These are phyloP conservation scores for Plasmopara viticola DNA, from an alignment of 352 stramenopile genomes.

Conservation along the genomic window DNA sequence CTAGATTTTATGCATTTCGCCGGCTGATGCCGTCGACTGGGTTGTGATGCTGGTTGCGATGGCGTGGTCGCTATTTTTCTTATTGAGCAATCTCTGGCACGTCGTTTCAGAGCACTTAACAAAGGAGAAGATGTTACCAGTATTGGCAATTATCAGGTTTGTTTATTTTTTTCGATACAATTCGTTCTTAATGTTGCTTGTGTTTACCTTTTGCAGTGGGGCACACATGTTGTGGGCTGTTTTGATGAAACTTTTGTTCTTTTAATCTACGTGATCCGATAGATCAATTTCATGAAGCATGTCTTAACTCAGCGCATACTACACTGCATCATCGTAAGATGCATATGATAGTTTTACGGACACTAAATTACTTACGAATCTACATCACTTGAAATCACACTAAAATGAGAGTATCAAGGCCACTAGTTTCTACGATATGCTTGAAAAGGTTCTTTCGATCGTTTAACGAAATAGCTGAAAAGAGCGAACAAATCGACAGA, in stretches of 20 bases:
- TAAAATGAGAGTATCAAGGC: too few species aligned
- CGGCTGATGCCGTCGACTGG: constrained; percentile 73
- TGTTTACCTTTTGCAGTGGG: constrained; percentile 28
- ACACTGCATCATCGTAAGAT: constrained; percentile 16
- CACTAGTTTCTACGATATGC: too few species aligned
- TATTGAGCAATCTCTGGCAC: constrained; percentile 73
- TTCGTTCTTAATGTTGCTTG: neutral
- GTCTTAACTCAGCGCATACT: neutral
- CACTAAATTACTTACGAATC: too few species aligned
- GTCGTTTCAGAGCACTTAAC: constrained; percentile 71
- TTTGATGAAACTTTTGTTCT: constrained; percentile 85
- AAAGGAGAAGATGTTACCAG: constrained; percentile 84
- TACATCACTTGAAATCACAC: too few species aligned
- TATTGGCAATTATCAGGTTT: constrained; percentile 77
- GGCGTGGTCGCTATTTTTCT: constrained; percentile 81
- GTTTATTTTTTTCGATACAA: neutral
- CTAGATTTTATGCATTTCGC: constrained; percentile 72
- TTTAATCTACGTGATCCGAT: constrained; percentile 29
- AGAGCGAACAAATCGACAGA: neutral
- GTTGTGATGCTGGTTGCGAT: constrained; percentile 73
- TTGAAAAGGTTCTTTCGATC: too few species aligned
- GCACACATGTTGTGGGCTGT: constrained; percentile 79
- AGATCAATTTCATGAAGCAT: too few species aligned
- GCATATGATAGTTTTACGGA: constrained; percentile 8
- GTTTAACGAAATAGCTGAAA: too few species aligned